Conservation (phyloP, 2,329 filamentous ascomycete species). For the Aspergillus sp. region DNA sequence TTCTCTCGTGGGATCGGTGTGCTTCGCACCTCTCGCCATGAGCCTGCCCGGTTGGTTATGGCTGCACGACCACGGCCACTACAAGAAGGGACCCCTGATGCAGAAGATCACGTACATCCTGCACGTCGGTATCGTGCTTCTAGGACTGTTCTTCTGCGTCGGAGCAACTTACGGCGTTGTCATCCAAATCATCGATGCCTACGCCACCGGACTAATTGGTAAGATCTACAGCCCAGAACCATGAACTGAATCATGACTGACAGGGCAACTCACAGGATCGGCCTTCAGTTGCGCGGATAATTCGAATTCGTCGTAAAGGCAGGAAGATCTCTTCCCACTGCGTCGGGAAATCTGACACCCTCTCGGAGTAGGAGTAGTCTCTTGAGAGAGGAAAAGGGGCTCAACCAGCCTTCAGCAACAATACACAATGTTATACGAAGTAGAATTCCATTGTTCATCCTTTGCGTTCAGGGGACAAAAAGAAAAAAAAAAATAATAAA, state of each 20-base stretch:
- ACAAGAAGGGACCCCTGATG: conserved; percentile 36
- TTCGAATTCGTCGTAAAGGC: background rate
- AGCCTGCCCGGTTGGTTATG: conserved; percentile 52
- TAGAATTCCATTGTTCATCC: no score
- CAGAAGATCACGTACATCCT: conserved; percentile 41
- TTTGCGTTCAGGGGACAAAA: no score
- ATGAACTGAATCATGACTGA: no score
- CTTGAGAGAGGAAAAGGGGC: no score
- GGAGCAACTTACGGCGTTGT: conserved; percentile 41
- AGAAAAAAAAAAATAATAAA: no score
- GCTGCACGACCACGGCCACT: conserved; percentile 49
- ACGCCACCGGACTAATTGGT: conserved; percentile 13
- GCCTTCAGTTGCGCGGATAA: conserved; percentile 20
- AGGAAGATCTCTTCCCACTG: background rate
- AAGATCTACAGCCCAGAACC: background rate
- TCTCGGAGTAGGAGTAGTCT: conserved; percentile 4
- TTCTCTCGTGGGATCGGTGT: conserved; percentile 50
- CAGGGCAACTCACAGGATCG: background rate
- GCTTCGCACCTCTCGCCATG: conserved; percentile 53
- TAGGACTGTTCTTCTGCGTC: conserved; percentile 50
- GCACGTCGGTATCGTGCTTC: conserved; percentile 44
- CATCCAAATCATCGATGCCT: conserved; percentile 19
- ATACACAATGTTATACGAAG: no score
- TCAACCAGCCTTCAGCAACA: no score
- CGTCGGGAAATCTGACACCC: no score